Evolutionary conservation across 2,329 filamentous ascomycete genomes (phyloP), one percentile per base, ranked within the genome.

Genomic region (Didymella exigua): DNA sequence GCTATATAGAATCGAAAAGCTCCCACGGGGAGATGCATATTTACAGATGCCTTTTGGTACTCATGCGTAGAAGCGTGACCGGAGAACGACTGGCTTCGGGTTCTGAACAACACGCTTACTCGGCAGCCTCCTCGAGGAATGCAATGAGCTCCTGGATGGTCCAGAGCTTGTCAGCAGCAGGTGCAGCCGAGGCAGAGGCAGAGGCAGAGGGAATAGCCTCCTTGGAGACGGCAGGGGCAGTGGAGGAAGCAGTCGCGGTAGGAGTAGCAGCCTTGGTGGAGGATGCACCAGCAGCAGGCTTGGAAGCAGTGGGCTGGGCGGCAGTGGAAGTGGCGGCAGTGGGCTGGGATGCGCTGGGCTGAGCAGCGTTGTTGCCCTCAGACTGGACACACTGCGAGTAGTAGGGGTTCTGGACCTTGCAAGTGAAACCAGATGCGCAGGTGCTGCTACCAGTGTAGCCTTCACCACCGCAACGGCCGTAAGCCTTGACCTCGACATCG

Each of bases 331-430:
- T 43, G 29, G 41, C 23, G 10, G 58, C 33, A 36, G 57, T 42
- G 9, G 47, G 47, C 47, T 43, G 36, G 10, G 33, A 13, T 11
- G 57, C 57, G 41, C 59, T 57, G 56, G 53, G 52, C 23, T 58
- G 50, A 33, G 42, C 49, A 9, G 58, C 54, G 34, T 59, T 40
- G 21, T 47, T 48, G 24, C 34, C 59, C 38, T 61, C 59, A 14
- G 60, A 29, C 52, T 63, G 45, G 29, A 70, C 24, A 63, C 79
- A 81, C 72, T 81, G 79, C 34, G 61, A 75, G 70, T 81, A 81
- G 62, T 75, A 81, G 2, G 69, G 63, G 70, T 81, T 81, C 53
- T 58, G 66, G 4, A 65, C 64, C 46, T 73, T 70, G 71, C 79
- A 81, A 9, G 65, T 66, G 26, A 61, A 64, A 7, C 78, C 79